Conservation (phyloP, 2,329 filamentous ascomycete genomes). For the Calonectria ilicicola region DNA sequence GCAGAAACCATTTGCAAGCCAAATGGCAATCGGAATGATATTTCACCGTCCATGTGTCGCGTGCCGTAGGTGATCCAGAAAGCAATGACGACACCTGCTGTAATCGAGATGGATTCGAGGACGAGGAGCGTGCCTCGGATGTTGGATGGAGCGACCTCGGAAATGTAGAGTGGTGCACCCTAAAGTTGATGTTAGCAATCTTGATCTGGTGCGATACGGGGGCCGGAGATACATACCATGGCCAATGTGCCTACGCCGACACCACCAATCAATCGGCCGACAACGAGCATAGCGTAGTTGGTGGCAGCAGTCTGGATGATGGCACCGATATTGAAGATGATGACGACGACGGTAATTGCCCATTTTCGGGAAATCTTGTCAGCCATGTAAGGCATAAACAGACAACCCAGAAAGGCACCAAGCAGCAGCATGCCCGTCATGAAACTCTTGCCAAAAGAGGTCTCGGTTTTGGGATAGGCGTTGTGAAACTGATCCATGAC, state of each 20-base stretch:
- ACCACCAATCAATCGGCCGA: slow-evolving; percentile 66
- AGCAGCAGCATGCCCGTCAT: slow-evolving; percentile 47
- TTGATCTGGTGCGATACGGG: too few relatives aligned
- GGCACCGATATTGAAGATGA: slow-evolving; percentile 66
- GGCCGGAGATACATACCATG: slow-evolving; percentile 50
- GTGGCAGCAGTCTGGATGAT: slow-evolving; percentile 64
- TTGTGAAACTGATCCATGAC: slow-evolving; percentile 57
- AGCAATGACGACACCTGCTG: slow-evolving; percentile 45
- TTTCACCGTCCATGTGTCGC: slow-evolving; percentile 52
- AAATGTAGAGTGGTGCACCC: slow-evolving; percentile 41
- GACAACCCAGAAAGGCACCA: slow-evolving; percentile 26
- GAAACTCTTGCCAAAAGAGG: slow-evolving; percentile 27
- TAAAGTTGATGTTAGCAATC: not conserved
- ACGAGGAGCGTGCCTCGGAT: slow-evolving; percentile 46
- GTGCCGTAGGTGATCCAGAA: slow-evolving; percentile 57
- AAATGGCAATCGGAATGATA: slow-evolving; percentile 60
- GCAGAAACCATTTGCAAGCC: slow-evolving; percentile 51
- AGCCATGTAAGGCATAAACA: slow-evolving; percentile 24
- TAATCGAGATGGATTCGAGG: slow-evolving; percentile 47
- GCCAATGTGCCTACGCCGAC: slow-evolving; percentile 63
- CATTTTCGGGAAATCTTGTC: slow-evolving; percentile 62
- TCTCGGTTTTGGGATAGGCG: slow-evolving; percentile 48
- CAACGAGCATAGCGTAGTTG: slow-evolving; percentile 60
- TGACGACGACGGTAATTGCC: slow-evolving; percentile 62
- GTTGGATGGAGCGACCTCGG: slow-evolving; percentile 44